phyloP scores from a whole-genome alignment of 2,329 filamentous ascomycete genomes.

The Aureobasidium sp. region DNA sequence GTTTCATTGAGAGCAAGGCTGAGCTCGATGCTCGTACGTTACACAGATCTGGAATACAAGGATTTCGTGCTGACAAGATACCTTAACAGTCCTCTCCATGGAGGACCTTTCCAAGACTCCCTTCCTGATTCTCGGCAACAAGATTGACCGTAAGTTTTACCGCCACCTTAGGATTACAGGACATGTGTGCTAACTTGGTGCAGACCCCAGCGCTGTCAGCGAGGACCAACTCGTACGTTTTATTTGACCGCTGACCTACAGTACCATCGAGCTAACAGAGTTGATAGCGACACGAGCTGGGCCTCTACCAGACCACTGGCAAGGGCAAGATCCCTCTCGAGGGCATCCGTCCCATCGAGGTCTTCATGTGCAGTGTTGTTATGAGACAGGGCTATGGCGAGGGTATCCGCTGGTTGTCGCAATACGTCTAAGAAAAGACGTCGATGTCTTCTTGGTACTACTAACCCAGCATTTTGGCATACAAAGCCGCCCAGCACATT shows the following conservation, averaged over 20 bases:
- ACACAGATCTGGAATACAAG: not conserved
- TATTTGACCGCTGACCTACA: not conserved
- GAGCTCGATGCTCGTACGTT: slow-evolving; percentile 64
- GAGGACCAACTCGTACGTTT: slow-evolving; percentile 63
- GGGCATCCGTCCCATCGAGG: slow-evolving; percentile 88
- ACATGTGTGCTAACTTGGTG: not conserved
- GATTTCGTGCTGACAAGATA: not conserved
- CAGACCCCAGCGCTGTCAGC: slow-evolving; percentile 77
- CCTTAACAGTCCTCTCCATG: slow-evolving; percentile 69
- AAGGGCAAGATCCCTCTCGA: slow-evolving; percentile 91
- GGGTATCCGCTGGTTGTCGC: slow-evolving; percentile 71
- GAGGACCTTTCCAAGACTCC: slow-evolving; percentile 94
- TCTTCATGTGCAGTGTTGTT: slow-evolving; percentile 98
- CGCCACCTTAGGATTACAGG: not conserved
- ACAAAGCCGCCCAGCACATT: not conserved
- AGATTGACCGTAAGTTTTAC: slow-evolving; percentile 64
- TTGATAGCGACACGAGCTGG: slow-evolving; percentile 64
- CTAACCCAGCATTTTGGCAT: not conserved
- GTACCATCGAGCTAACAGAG: not conserved
- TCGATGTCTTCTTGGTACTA: not conserved
- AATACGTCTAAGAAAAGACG: slow-evolving; percentile 6
- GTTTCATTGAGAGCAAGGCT: slow-evolving; percentile 87
- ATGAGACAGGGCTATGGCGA: slow-evolving; percentile 94
- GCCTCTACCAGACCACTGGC: slow-evolving; percentile 81
- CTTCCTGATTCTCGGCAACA: slow-evolving; percentile 95